Conservation (phyloP, 768 basidiomycete species). For the Astraeus odoratus region DNA sequence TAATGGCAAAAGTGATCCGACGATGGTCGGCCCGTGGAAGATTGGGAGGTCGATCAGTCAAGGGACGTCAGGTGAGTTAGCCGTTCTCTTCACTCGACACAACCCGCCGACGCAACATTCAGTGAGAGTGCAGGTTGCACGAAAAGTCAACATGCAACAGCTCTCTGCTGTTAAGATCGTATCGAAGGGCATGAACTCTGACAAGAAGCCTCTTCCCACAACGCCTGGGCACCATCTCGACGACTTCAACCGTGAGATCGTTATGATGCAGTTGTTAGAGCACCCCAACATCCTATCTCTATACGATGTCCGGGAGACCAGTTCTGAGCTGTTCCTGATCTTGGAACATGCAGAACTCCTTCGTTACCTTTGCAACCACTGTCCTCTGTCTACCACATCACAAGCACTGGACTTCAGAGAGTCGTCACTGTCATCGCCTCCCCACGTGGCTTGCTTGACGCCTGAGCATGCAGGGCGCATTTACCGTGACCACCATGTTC, state of each 20-base stretch:
- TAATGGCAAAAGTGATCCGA: slow-evolving; percentile 39
- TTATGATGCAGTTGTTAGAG: slow-evolving; percentile 94
- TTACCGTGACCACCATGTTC: too few relatives aligned
- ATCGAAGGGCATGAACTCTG: slow-evolving; percentile 64
- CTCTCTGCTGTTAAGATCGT: slow-evolving; percentile 98
- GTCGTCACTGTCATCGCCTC: too few relatives aligned
- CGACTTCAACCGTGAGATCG: slow-evolving; percentile 88
- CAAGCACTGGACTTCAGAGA: too few relatives aligned
- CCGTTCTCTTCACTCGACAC: not conserved
- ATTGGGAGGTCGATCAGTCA: slow-evolving; percentile 79
- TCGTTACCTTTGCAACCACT: slow-evolving; percentile 79
- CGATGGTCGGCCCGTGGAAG: slow-evolving; percentile 76
- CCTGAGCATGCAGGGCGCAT: too few relatives aligned
- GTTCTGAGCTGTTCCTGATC: slow-evolving; percentile 80
- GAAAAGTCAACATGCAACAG: slow-evolving; percentile 82
- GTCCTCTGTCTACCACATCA: too few relatives aligned
- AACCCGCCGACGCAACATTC: not conserved
- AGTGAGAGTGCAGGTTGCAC: slow-evolving; percentile 89
- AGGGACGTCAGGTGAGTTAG: slow-evolving; percentile 64
- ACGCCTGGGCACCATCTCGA: slow-evolving; percentile 55
- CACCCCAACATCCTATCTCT: slow-evolving; percentile 93
- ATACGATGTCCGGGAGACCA: slow-evolving; percentile 97
- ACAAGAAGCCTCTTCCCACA: slow-evolving; percentile 60
- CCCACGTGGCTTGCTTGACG: too few relatives aligned
- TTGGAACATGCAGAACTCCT: slow-evolving; percentile 94